Conservation (phyloP, 2,329 filamentous ascomycete genomes). For the Sphaerulina musiva region DNA sequence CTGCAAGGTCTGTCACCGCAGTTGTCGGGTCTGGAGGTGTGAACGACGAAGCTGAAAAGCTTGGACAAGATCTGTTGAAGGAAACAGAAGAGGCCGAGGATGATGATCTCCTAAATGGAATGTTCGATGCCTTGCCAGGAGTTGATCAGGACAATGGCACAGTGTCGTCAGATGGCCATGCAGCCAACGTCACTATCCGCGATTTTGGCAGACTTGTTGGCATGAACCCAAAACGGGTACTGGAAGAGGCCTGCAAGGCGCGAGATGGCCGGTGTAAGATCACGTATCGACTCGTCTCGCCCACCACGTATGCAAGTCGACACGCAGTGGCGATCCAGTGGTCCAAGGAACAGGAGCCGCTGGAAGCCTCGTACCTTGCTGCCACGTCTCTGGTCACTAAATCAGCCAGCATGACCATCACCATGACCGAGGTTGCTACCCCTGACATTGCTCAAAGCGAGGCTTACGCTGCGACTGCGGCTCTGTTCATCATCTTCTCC, state of each 20-base stretch:
- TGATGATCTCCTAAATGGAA: conserved; percentile 50
- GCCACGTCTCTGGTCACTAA: conserved; percentile 42
- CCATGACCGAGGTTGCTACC: conserved; percentile 68
- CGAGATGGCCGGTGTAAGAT: conserved; percentile 67
- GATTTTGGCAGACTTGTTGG: conserved; percentile 83
- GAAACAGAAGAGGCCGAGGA: conserved; percentile 50
- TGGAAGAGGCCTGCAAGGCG: conserved; percentile 84
- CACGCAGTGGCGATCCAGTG: conserved; percentile 70
- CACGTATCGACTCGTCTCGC: conserved; percentile 62
- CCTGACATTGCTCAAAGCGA: conserved; percentile 77
- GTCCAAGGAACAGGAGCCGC: conserved; percentile 60
- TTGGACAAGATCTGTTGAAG: conserved; percentile 28
- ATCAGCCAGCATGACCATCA: conserved; percentile 52
- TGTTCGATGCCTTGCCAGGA: conserved; percentile 45
- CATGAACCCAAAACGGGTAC: conserved; percentile 63
- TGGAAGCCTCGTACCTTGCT: conserved; percentile 39
- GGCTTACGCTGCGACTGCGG: conserved; percentile 72
- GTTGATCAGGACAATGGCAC: conserved; percentile 33
- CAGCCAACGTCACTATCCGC: conserved; percentile 54
- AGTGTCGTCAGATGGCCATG: conserved; percentile 19
- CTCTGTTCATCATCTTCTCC: conserved; percentile 73
- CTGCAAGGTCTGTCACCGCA: neutral
- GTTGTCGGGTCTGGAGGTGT: conserved; percentile 38
- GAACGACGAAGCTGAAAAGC: conserved; percentile 43
- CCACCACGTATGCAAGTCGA: conserved; percentile 66